Evolutionary conservation across 441 rosid species (phyloP).

Genomic region (Corymbia citriodora): DNA sequence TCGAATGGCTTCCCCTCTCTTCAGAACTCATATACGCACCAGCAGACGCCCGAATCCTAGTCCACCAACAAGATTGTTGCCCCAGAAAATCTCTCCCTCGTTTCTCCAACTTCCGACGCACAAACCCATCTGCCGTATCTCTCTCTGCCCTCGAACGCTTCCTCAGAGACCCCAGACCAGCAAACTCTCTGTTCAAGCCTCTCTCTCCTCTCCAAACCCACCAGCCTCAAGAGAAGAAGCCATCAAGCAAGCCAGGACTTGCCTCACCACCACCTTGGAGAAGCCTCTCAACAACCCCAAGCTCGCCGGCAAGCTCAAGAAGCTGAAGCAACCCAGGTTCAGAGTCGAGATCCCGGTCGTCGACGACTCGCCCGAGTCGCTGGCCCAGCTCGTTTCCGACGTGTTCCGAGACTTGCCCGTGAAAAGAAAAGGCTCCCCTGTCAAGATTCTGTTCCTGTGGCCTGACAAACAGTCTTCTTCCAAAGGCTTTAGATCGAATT

Average conservation of each 20-base stretch:
- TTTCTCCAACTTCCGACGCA: conserved; percentile 15
- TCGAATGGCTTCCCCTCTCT: conserved; percentile 44
- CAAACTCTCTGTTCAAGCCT: conserved; percentile 25
- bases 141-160: not conserved
- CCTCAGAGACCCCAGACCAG: conserved; percentile 7
- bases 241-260: conserved; percentile 69
- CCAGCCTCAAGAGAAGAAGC: conserved; percentile 81
- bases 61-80: conserved; percentile 12
- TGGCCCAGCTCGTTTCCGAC: conserved; percentile 49
- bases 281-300: conserved; percentile 79
- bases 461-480: conserved; percentile 35
- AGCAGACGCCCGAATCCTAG: not conserved
- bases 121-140: conserved; percentile 1
- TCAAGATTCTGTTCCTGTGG: conserved; percentile 54
- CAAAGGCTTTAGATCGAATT: conserved; percentile 22
- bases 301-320: conserved; percentile 61
- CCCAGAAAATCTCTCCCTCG: not conserved
- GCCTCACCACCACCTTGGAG: conserved; percentile 56
- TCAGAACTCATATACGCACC: conserved; percentile 29
- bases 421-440: conserved; percentile 48
- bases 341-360: conserved; percentile 68
- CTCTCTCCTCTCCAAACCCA: conserved; percentile 44
- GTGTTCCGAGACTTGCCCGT: conserved; percentile 46
- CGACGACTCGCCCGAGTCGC: conserved; percentile 65
- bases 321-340: conserved; percentile 66